Evolutionary conservation across 2,329 filamentous ascomycete genomes (phyloP).

Genomic region (Hypoxylon sp.): DNA sequence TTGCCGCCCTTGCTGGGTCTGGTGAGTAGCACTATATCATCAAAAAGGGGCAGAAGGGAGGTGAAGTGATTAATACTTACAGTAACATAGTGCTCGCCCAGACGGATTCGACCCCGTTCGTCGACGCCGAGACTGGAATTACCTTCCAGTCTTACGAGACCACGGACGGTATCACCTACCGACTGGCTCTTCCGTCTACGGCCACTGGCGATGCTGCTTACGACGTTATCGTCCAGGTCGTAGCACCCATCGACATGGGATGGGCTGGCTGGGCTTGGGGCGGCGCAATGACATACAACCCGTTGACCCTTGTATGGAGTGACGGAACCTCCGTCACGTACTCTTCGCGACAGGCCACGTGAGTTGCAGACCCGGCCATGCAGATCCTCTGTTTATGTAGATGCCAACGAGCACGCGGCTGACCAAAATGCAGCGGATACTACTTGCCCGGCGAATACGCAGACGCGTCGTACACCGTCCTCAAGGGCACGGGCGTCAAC

Average conservation of each 20-base stretch:
- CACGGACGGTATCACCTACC: conserved; percentile 44
- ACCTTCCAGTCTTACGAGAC: conserved; percentile 54
- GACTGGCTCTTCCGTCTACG: conserved; percentile 47
- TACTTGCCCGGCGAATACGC: conserved; percentile 45
- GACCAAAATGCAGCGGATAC: conserved; percentile 45
- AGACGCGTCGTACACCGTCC: conserved; percentile 46
- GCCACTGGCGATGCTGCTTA: conserved; percentile 44
- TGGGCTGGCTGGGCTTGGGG: conserved; percentile 54
- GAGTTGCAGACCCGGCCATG: conserved; percentile 32
- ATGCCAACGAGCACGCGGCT: neutral
- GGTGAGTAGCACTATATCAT: conserved; percentile 38
- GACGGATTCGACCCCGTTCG: conserved; percentile 46
- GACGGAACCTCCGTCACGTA: conserved; percentile 48
- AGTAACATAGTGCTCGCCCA: conserved; percentile 40
- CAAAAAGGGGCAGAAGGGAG: neutral
- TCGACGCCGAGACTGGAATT: conserved; percentile 52
- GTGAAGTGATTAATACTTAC: conserved; percentile 14
- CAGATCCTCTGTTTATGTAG: neutral
- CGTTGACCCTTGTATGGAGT: conserved; percentile 52
- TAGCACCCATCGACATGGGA: conserved; percentile 48
- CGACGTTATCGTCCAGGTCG: conserved; percentile 51
- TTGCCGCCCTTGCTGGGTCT: conserved; percentile 43
- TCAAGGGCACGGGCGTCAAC: conserved; percentile 48
- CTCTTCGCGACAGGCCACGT: conserved; percentile 52
- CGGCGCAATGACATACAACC: conserved; percentile 53